Conservation (phyloP, 2,329 filamentous ascomycete genomes). For the Elsinoe ampelina region DNA sequence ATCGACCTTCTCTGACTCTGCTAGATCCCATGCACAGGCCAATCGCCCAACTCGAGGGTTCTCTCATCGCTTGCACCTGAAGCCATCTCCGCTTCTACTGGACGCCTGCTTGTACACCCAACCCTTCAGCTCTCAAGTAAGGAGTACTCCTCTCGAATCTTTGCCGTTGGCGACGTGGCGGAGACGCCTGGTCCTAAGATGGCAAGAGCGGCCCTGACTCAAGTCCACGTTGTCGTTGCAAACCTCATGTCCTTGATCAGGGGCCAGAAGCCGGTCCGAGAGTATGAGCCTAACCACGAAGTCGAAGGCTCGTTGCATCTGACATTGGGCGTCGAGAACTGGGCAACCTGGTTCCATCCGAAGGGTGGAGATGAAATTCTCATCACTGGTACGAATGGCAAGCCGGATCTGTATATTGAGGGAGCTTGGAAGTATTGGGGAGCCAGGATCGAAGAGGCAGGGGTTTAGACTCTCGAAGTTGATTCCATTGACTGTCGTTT, state of each 20-base stretch:
- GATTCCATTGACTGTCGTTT: too few relatives aligned
- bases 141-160: constrained; percentile 41
- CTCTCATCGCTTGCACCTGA: constrained; percentile 36
- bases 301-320: not conserved
- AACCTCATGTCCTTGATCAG: not conserved
- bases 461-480: not conserved
- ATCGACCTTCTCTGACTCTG: too few relatives aligned
- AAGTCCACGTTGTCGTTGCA: not conserved
- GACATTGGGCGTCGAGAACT: not conserved
- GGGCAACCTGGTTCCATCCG: not conserved
- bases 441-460: not conserved
- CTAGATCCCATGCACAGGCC: constrained; percentile 52
- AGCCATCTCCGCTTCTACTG: constrained; percentile 3
- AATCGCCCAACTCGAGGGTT: constrained; percentile 46
- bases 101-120: constrained; percentile 32
- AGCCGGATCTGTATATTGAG: not conserved
- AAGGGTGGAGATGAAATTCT: not conserved
- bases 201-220: constrained; percentile 34
- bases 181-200: constrained; percentile 44
- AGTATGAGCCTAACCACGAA: not conserved
- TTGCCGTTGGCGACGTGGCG: constrained; percentile 55
- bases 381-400: not conserved
- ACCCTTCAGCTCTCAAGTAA: constrained; percentile 50
- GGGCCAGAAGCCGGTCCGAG: not conserved
- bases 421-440: not conserved